Evolutionary conservation across 768 basidiomycete genomes (phyloP).

Genomic region (Phlebiopsis flavidoalba): DNA sequence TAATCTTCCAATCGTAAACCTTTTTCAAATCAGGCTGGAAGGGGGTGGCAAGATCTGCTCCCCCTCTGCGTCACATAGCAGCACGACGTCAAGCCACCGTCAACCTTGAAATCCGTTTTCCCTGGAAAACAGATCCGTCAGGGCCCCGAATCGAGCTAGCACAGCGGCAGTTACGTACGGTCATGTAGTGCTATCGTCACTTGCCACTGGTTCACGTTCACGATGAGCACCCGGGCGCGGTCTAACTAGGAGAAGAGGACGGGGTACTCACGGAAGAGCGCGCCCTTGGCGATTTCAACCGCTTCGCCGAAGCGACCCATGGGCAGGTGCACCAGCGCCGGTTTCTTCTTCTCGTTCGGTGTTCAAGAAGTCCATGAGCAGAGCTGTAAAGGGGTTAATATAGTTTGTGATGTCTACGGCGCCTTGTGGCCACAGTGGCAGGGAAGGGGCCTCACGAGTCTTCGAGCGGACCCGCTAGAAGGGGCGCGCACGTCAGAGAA

Average conservation of each 20-base stretch:
- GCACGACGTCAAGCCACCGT: slow-evolving; percentile 87
- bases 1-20: no score
- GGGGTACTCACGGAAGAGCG: slow-evolving; percentile 81
- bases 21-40: slow-evolving; percentile 43
- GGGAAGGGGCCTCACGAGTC: slow-evolving; percentile 61
- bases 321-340: slow-evolving; percentile 85
- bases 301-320: slow-evolving; percentile 99
- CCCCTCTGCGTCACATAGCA: slow-evolving; percentile 85
- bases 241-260: not conserved
- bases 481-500: slow-evolving; percentile 5
- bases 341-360: slow-evolving; percentile 92
- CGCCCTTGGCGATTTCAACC: slow-evolving; percentile 88
- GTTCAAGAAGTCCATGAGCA: slow-evolving; percentile 97
- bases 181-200: slow-evolving; percentile 95
- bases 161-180: slow-evolving; percentile 45
- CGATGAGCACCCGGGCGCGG: not conserved
- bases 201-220: slow-evolving; percentile 54
- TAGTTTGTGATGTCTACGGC: not conserved
- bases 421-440: not conserved
- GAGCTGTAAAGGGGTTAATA: slow-evolving; percentile 44
- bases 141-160: not conserved
- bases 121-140: slow-evolving; percentile 34
- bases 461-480: slow-evolving; percentile 84
- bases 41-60: slow-evolving; percentile 72
- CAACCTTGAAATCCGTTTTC: slow-evolving; percentile 93